Base-by-base conservation (phyloP, 2,329 filamentous ascomycete species). In the Dichotomopilus funicola region DNA sequence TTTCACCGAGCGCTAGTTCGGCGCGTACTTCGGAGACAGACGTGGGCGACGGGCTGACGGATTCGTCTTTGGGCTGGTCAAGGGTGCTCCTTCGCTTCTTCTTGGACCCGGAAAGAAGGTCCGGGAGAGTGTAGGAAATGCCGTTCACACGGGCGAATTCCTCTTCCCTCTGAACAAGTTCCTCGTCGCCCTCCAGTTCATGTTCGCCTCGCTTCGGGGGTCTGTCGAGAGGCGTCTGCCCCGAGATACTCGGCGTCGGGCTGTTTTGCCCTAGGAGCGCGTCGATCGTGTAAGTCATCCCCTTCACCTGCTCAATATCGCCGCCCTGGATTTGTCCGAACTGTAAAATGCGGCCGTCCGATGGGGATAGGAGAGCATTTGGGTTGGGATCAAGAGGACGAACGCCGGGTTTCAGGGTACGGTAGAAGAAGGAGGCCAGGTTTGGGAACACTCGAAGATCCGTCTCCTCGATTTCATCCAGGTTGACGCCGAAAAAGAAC, bases 301-400 rank as follows among this genome's bases (percentile, higher is more conserved):
- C 94, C 73, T 99, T 99, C 61, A 99, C 92, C 73, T 99, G 94
- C 71, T 99, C 94, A 44, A 99, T 95, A 67, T 96, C 90, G 48
- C 92, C 91, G 65, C 91, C 85, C 66, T 95, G 87, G 55, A 99
- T 96, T 64, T 85, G 85, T 9, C 94, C 94, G 64, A 91, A 96
- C 65, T 97, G 92, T 33, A 99, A 81, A 46, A 99, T 81, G 61
- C 88, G 87, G 47, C 94, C 94, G 70, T 99, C 94, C 5, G 94
- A 84, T 1, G 94, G 95, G 0, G 90, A 94, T 6, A 97, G 75
- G 5, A 99, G 74, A 8, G 90, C 88, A 66, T 88, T 86, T 1
- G 82, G 81, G 63, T 92, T 84, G 1, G 89, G 83, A 66, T 97
- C 90, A 11, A 99, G 78, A 1, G 91, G 91, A 33, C 94, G 86